phyloP scores from a whole-genome alignment of 495 filamentous ascomycete species.

The Talaromyces nanjingensis region DNA sequence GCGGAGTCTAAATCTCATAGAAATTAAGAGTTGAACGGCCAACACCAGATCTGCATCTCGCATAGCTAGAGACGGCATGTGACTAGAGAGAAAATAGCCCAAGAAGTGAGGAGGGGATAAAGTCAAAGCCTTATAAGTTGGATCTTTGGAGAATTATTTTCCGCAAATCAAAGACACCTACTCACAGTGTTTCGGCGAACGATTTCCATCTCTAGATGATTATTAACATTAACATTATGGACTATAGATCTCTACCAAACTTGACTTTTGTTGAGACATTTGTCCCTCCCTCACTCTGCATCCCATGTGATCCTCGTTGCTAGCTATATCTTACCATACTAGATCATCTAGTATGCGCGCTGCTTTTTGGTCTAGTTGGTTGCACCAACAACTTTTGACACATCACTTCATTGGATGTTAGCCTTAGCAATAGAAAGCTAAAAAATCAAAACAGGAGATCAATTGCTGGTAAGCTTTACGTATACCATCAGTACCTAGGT shows the following conservation, averaged over 20 bases:
- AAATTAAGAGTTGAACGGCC: not conserved
- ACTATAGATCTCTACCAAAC: not conserved
- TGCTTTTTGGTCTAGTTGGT: no score
- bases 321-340: no score
- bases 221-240: not conserved
- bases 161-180: not conserved
- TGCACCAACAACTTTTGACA: no score
- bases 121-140: not conserved
- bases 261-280: not conserved
- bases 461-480: no score
- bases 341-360: no score
- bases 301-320: no score
- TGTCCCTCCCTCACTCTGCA: no score
- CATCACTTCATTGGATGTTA: no score
- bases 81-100: not conserved
- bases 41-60: not conserved
- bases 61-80: not conserved
- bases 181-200: not conserved
- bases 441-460: no score
- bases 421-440: no score
- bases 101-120: not conserved
- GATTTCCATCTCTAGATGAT: not conserved
- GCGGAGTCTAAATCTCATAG: not conserved
- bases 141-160: not conserved
- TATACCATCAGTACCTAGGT: no score